A percentile compares a stretch with the other conserved stretches of the same genome.
Conservation (phyloP, 1,284 basidiomycete genomes). For the Boletus smithii region DNA sequence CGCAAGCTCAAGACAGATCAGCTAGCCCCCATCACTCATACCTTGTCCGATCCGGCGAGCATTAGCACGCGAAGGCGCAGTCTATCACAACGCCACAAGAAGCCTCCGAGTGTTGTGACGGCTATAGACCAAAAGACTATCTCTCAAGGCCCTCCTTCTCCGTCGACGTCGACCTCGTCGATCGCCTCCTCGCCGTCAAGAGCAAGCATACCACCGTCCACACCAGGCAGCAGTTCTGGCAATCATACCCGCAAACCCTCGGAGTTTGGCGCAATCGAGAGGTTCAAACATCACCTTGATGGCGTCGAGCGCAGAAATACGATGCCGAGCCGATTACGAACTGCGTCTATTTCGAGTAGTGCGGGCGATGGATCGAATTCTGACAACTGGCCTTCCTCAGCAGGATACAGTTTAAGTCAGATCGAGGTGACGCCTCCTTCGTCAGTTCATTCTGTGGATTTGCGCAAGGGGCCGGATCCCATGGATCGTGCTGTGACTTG, state of each 20-base stretch:
- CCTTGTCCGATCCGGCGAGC: conserved; percentile 61
- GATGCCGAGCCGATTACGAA: conserved; percentile 83
- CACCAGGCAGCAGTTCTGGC: conserved; percentile 54
- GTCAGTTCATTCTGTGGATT: conserved; percentile 73
- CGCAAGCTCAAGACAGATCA: conserved; percentile 88
- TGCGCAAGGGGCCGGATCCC: conserved; percentile 66
- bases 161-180: conserved; percentile 89
- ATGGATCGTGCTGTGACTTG: conserved; percentile 83
- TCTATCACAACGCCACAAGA: conserved; percentile 69
- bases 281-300: conserved; percentile 80
- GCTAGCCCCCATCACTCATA: conserved; percentile 66
- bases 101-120: conserved; percentile 74
- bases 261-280: conserved; percentile 79
- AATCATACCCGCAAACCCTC: conserved; percentile 79
- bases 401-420: conserved; percentile 50
- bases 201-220: conserved; percentile 64
- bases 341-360: conserved; percentile 78
- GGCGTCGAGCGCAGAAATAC: conserved; percentile 76
- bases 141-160: conserved; percentile 75
- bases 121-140: conserved; percentile 58
- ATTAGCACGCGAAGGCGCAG: conserved; percentile 65
- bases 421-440: conserved; percentile 67
- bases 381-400: conserved; percentile 66
- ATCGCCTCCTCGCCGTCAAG: conserved; percentile 90
- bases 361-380: conserved; percentile 73